Evolutionary conservation across 2,329 filamentous ascomycete genomes (phyloP).

Genomic region (Penicillium sp.): DNA sequence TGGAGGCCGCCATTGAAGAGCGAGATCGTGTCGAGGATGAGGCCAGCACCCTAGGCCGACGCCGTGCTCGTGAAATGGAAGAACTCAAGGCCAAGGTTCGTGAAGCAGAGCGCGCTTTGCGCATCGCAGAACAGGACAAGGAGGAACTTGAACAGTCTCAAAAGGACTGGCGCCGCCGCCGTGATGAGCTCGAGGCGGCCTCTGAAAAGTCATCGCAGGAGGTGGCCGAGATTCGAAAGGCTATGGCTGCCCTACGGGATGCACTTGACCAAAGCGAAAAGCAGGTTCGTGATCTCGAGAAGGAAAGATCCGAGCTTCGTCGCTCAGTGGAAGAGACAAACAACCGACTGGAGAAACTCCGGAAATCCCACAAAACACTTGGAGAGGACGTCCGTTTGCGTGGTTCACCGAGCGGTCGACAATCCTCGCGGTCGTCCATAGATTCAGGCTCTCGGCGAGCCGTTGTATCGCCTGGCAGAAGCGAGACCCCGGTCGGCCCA

Average conservation of each 20-base stretch:
- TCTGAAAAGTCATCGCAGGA: constrained; percentile 69
- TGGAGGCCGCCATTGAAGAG: constrained; percentile 91
- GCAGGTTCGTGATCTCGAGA: constrained; percentile 77
- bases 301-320: constrained; percentile 71
- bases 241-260: constrained; percentile 72
- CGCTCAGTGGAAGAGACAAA: constrained; percentile 74
- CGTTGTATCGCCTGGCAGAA: constrained; percentile 48
- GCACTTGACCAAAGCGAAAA: constrained; percentile 83
- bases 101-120: constrained; percentile 74
- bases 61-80: constrained; percentile 77
- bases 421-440: constrained; percentile 57
- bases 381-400: constrained; percentile 55
- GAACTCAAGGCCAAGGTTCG: constrained; percentile 75
- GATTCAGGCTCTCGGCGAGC: constrained; percentile 50
- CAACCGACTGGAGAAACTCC: constrained; percentile 71
- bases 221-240: constrained; percentile 67
- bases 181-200: constrained; percentile 70
- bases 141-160: constrained; percentile 72
- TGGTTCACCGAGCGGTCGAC: constrained; percentile 43
- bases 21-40: constrained; percentile 91
- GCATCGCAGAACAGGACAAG: constrained; percentile 66
- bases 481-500: constrained; percentile 37
- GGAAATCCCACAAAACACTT: constrained; percentile 62
- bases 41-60: constrained; percentile 69
- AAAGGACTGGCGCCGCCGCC: constrained; percentile 67